Conservation (phyloP, 768 basidiomycete genomes). For the Suillus spraguei region DNA sequence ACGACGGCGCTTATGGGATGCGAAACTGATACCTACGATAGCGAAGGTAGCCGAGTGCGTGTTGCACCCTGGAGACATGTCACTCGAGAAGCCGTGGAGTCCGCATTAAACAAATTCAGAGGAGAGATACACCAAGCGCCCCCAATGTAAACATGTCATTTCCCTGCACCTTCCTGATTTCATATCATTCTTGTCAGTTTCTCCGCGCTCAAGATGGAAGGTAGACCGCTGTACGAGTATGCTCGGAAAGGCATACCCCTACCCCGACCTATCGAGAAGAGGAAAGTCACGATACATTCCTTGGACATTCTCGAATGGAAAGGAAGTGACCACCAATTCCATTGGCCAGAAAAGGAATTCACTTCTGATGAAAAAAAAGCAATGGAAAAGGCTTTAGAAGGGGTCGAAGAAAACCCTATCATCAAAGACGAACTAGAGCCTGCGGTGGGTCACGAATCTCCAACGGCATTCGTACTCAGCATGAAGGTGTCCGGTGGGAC, state of each 20-base stretch:
- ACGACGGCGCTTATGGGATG: slow-evolving; percentile 92
- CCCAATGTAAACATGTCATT: slow-evolving; percentile 67
- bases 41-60: slow-evolving; percentile 81
- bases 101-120: slow-evolving; percentile 67
- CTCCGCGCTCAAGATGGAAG: slow-evolving; percentile 99
- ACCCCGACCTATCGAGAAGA: slow-evolving; percentile 90
- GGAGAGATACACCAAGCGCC: slow-evolving; percentile 91
- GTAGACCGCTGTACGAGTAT: slow-evolving; percentile 93
- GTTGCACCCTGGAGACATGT: slow-evolving; percentile 83
- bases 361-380: slow-evolving; percentile 69
- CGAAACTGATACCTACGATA: slow-evolving; percentile 94
- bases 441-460: slow-evolving; percentile 39
- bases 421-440: slow-evolving; percentile 38
- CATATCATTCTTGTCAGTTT: slow-evolving; percentile 56
- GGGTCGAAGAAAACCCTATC: slow-evolving; percentile 42
- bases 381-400: slow-evolving; percentile 63
- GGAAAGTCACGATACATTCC: slow-evolving; percentile 79
- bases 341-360: slow-evolving; percentile 74
- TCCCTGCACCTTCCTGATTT: slow-evolving; percentile 6
- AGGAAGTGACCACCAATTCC: slow-evolving; percentile 72
- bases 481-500: slow-evolving; percentile 98
- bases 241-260: slow-evolving; percentile 89
- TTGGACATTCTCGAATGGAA: slow-evolving; percentile 82
- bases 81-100: slow-evolving; percentile 74
- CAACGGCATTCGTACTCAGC: slow-evolving; percentile 81